These are phyloP conservation scores for Gaeumannomyces tritici DNA, from an alignment of 2,329 filamentous ascomycete genomes.

Conservation along the genomic window DNA sequence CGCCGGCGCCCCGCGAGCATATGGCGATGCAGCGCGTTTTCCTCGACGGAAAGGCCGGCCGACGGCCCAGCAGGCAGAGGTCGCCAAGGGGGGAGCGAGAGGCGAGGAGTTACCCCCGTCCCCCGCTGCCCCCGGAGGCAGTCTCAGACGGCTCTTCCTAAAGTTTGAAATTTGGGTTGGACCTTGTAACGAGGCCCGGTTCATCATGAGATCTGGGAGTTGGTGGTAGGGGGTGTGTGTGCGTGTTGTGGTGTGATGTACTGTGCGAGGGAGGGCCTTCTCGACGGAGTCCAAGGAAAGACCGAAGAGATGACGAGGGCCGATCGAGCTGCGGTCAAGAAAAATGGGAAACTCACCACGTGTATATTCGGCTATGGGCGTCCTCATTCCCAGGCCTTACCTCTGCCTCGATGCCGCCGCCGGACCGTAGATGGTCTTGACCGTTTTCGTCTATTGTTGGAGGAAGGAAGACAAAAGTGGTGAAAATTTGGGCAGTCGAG, in stretches of 20 bases:
- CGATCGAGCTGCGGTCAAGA: no score
- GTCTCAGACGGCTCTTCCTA: constrained; percentile 35
- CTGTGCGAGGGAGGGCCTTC: no score
- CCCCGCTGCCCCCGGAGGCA: constrained; percentile 8
- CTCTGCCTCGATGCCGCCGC: no score
- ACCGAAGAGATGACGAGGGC: no score
- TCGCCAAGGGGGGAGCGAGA: constrained; percentile 6
- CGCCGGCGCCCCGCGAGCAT: constrained; percentile 18
- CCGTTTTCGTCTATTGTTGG: no score
- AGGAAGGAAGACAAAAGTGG: background rate
- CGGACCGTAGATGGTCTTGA: no score
- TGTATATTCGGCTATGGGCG: no score
- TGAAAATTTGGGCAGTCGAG: background rate
- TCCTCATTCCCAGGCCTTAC: no score
- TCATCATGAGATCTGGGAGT: constrained; percentile 22
- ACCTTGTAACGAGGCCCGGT: constrained; percentile 17
- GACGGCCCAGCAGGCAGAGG: background rate
- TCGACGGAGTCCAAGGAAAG: no score
- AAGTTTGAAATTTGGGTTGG: constrained; percentile 16
- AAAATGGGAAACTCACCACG: background rate
- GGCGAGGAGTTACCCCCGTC: background rate
- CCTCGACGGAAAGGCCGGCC: constrained; percentile 1
- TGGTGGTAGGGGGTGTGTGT: background rate
- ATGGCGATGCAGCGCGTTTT: constrained; percentile 23
- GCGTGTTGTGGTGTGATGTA: no score